Percentiles rank a stretch among this genome's conserved stretches.
These are phyloP conservation scores for Coniosporium apollinis DNA, from an alignment of 495 filamentous ascomycete genomes.

Conservation along the genomic window DNA sequence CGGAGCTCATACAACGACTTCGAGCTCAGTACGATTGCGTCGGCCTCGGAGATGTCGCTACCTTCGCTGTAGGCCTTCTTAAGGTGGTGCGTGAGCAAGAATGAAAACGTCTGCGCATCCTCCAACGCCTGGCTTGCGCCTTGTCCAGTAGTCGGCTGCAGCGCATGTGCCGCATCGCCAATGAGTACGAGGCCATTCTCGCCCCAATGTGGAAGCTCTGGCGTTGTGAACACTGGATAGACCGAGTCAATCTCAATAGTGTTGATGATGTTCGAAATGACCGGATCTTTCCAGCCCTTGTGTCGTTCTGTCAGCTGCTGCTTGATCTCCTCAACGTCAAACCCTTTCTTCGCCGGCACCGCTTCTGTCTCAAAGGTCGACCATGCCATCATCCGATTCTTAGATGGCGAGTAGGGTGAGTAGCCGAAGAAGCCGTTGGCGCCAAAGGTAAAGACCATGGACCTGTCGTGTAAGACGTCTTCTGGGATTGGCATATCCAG, in stretches of 20 bases:
- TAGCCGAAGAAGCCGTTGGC: constrained; percentile 44
- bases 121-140: constrained; percentile 20
- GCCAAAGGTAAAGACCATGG: constrained; percentile 36
- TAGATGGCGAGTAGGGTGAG: constrained; percentile 6
- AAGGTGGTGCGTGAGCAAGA: constrained; percentile 6
- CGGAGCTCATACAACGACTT: too few relatives aligned
- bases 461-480: constrained; percentile 18
- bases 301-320: constrained; percentile 30
- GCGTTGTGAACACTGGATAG: constrained; percentile 37
- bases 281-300: constrained; percentile 31
- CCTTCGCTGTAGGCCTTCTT: not conserved
- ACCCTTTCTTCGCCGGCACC: not conserved
- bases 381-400: not conserved
- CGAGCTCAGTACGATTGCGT: too few relatives aligned
- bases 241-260: constrained; percentile 27
- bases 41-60: too few relatives aligned
- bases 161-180: constrained; percentile 21
- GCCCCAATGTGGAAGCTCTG: constrained; percentile 32
- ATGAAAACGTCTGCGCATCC: constrained; percentile 12
- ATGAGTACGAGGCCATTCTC: constrained; percentile 14
- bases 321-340: constrained; percentile 17
- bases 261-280: constrained; percentile 29
- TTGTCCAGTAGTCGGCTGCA: constrained; percentile 20
- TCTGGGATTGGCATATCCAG: constrained; percentile 19
- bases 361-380: not conserved